Evolutionary conservation across 2,329 filamentous ascomycete species (phyloP).

Genomic region (Colletotrichum tanaceti): DNA sequence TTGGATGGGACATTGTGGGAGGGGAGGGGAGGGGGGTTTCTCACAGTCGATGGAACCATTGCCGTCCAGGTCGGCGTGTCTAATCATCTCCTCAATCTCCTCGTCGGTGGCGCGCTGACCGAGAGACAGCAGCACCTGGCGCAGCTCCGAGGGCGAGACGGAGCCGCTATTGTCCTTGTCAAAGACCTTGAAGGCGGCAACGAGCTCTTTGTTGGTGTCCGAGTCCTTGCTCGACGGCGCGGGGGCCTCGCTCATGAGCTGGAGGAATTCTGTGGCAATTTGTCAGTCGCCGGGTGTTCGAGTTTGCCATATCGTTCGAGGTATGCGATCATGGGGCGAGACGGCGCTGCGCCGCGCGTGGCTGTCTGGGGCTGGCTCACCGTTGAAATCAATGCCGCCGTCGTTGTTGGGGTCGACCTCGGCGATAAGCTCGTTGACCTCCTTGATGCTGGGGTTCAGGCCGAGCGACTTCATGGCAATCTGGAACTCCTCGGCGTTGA

Average conservation of each 20-base stretch:
- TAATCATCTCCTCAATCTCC: conserved; percentile 43
- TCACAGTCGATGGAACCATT: conserved; percentile 42
- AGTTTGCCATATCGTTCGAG: not conserved
- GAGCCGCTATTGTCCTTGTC: conserved; percentile 42
- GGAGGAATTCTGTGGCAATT: conserved; percentile 38
- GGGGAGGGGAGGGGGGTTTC: not conserved
- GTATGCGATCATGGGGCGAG: not conserved
- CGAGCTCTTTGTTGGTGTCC: conserved; percentile 40
- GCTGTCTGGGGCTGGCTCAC: conserved; percentile 9
- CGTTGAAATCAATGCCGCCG: conserved; percentile 40
- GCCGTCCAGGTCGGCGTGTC: conserved; percentile 40
- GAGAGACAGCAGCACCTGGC: conserved; percentile 41
- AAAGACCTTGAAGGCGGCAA: conserved; percentile 42
- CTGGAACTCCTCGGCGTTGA: conserved; percentile 41
- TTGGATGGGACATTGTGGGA: not conserved
- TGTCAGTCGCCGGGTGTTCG: conserved; percentile 3
- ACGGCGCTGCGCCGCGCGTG: not conserved
- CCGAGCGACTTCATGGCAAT: conserved; percentile 42
- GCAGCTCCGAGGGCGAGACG: conserved; percentile 41
- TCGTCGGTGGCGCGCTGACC: conserved; percentile 42
- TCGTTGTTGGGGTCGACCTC: conserved; percentile 42
- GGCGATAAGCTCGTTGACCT: conserved; percentile 42
- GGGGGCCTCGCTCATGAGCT: conserved; percentile 41
- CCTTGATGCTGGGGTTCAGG: conserved; percentile 40
- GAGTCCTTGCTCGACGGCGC: conserved; percentile 38